Conservation (phyloP, 768 basidiomycete genomes). For the Tylopilus cervinicoccineus region DNA sequence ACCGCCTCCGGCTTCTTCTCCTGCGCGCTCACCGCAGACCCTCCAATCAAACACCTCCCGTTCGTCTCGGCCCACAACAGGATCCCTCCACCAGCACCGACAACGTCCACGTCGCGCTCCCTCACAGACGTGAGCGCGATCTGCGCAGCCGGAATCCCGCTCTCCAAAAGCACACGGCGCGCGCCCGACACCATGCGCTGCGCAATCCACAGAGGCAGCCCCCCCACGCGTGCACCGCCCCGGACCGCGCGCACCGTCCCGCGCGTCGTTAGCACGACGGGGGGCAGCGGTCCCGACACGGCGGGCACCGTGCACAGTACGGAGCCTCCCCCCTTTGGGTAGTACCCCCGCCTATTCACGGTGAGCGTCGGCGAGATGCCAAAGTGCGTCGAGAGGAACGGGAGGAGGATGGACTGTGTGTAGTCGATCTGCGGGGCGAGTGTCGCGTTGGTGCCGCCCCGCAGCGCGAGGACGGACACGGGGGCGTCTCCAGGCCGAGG, state of each 20-base stretch:
- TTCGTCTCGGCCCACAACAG: conserved; percentile 73
- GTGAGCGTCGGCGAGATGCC: conserved; percentile 39
- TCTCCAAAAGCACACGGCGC: conserved; percentile 34
- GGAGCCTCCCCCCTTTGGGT: conserved; percentile 68
- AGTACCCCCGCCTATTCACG: conserved; percentile 62
- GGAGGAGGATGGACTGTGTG: conserved; percentile 58
- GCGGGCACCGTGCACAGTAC: conserved; percentile 40
- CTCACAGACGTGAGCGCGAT: conserved; percentile 41
- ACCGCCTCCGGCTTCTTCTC: conserved; percentile 42
- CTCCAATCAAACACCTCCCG: conserved; percentile 62
- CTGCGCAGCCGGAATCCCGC: conserved; percentile 24
- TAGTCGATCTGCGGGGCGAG: conserved; percentile 78
- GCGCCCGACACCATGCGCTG: conserved; percentile 57
- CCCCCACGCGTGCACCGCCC: conserved; percentile 64
- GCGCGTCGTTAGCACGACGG: conserved; percentile 51
- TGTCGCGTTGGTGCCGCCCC: conserved; percentile 71
- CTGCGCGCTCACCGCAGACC: conserved; percentile 61
- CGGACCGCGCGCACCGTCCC: conserved; percentile 48
- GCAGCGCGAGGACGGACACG: conserved; percentile 49
- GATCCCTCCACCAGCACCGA: conserved; percentile 69
- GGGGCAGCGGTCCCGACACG: conserved; percentile 38
- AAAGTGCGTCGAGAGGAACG: conserved; percentile 62
- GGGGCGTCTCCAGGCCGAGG: background rate
- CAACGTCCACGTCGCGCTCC: conserved; percentile 42
- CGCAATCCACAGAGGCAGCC: conserved; percentile 55